These are phyloP conservation scores for Aspergillus leporis DNA, from an alignment of 495 filamentous ascomycete species.

Conservation along the genomic window DNA sequence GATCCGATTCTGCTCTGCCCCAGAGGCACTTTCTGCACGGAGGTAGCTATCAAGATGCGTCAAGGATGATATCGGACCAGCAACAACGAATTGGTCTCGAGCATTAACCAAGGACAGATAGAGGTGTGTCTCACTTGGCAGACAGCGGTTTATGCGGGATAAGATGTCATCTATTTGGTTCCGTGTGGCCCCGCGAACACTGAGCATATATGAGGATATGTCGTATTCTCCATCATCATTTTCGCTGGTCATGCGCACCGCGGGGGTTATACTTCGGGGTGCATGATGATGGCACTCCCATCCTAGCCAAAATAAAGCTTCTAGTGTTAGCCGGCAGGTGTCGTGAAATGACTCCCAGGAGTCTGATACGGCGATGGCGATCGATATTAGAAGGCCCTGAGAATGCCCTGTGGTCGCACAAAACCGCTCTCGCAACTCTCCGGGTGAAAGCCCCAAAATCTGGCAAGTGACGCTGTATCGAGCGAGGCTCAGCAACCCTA, in stretches of 20 bases:
- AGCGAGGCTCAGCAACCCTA: constrained; percentile 29
- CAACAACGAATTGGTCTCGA: constrained; percentile 31
- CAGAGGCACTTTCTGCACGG: constrained; percentile 4
- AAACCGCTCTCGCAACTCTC: constrained; percentile 25
- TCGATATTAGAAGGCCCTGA: constrained; percentile 30
- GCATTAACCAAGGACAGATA: constrained; percentile 32
- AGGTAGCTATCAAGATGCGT: constrained; percentile 18
- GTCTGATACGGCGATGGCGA: constrained; percentile 26
- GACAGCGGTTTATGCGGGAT: constrained; percentile 7
- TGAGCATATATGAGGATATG: constrained; percentile 22
- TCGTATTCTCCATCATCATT: not conserved
- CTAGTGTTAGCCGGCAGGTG: constrained; percentile 3
- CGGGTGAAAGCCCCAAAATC: constrained; percentile 25
- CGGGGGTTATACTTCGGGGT: constrained; percentile 13
- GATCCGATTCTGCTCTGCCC: constrained; percentile 21
- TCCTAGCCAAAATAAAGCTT: constrained; percentile 22
- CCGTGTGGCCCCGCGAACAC: constrained; percentile 13
- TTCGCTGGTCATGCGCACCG: not conserved
- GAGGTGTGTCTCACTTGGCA: constrained; percentile 17
- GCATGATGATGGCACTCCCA: constrained; percentile 24
- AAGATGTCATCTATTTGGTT: constrained; percentile 6
- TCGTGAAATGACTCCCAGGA: constrained; percentile 32
- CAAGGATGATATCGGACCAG: constrained; percentile 30
- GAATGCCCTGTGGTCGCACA: constrained; percentile 33
- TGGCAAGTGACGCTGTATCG: constrained; percentile 29